phyloP scores from a whole-genome alignment of 164 flowering plant genomes.

The Sedum album region DNA sequence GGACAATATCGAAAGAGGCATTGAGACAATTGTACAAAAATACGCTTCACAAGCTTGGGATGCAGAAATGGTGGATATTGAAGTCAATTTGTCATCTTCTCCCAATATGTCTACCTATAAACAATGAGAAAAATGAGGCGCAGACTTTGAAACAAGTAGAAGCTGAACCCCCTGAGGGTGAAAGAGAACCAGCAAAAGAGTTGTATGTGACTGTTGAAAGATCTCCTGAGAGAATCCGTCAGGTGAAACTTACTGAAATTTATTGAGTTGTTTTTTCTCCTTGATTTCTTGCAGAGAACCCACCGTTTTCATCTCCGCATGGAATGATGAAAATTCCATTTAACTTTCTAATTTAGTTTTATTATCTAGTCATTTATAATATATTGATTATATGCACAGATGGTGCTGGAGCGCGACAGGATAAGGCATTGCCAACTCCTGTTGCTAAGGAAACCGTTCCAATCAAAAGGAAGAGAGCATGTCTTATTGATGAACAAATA shows the following conservation, averaged over 20 bases:
- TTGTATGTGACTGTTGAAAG: slow-evolving; percentile 16
- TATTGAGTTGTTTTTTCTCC: background rate
- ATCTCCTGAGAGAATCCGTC: slow-evolving; percentile 25
- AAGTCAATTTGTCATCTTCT: background rate
- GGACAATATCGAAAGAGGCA: slow-evolving; percentile 1
- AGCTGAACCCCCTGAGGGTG: background rate
- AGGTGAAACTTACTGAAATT: slow-evolving; percentile 18
- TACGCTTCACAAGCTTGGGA: background rate
- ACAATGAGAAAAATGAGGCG: slow-evolving; percentile 7
- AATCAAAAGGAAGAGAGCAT: slow-evolving; percentile 48
- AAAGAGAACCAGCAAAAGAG: slow-evolving; percentile 13
- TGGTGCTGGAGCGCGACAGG: slow-evolving; percentile 31
- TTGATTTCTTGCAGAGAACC: background rate
- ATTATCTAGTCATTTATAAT: no score
- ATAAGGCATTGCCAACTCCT: slow-evolving; percentile 52
- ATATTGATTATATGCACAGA: slow-evolving; percentile 9
- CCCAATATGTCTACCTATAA: slow-evolving; percentile 9
- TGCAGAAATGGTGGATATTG: background rate
- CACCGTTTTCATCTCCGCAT: background rate
- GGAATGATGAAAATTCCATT: background rate
- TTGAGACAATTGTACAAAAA: slow-evolving; percentile 1
- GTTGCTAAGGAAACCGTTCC: slow-evolving; percentile 42
- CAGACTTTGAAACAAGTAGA: background rate
- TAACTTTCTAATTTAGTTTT: background rate
- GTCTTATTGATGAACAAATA: slow-evolving; percentile 31